phyloP scores from a whole-genome alignment of 257 asterid species.

The Apocynum venetum region DNA sequence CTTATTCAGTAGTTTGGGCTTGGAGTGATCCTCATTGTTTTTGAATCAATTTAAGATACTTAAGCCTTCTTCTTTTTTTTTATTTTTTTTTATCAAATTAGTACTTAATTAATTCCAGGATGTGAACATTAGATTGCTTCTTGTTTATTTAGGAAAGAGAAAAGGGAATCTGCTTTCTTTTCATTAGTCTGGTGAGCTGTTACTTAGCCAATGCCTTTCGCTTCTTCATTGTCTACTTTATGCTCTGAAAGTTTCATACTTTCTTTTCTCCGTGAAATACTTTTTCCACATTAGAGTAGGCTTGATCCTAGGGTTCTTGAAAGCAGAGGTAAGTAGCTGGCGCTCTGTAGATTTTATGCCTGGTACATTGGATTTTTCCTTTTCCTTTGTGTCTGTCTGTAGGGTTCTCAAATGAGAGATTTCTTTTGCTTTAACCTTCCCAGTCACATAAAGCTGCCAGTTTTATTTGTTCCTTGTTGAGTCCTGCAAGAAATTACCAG shows the following conservation, averaged over 20 bases:
- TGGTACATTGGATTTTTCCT: constrained; percentile 48
- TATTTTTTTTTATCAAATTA: background rate
- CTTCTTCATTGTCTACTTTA: constrained; percentile 51
- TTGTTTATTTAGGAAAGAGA: constrained; percentile 15
- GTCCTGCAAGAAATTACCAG: constrained; percentile 62
- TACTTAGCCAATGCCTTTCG: constrained; percentile 49
- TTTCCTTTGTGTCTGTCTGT: constrained; percentile 42
- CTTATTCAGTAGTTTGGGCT: constrained; percentile 16
- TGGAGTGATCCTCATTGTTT: constrained; percentile 19
- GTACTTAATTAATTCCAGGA: constrained; percentile 10
- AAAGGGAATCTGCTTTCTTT: constrained; percentile 88
- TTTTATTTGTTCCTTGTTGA: constrained; percentile 76
- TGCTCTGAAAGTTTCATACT: constrained; percentile 67
- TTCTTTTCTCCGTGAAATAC: constrained; percentile 44
- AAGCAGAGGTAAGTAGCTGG: constrained; percentile 31
- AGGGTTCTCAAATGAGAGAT: constrained; percentile 50
- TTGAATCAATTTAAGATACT: constrained; percentile 15
- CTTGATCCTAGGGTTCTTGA: constrained; percentile 51
- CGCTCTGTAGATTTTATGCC: constrained; percentile 45
- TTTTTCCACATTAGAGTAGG: constrained; percentile 42
- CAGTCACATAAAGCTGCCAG: constrained; percentile 81
- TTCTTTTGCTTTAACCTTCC: constrained; percentile 57
- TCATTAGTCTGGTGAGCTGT: constrained; percentile 57
- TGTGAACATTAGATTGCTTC: constrained; percentile 20
- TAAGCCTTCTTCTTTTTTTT: background rate